Evolutionary conservation across 176 grass and related monocot species (phyloP), one percentile per base, ranked within the genome.

Genomic region (Tuctoria greenei): DNA sequence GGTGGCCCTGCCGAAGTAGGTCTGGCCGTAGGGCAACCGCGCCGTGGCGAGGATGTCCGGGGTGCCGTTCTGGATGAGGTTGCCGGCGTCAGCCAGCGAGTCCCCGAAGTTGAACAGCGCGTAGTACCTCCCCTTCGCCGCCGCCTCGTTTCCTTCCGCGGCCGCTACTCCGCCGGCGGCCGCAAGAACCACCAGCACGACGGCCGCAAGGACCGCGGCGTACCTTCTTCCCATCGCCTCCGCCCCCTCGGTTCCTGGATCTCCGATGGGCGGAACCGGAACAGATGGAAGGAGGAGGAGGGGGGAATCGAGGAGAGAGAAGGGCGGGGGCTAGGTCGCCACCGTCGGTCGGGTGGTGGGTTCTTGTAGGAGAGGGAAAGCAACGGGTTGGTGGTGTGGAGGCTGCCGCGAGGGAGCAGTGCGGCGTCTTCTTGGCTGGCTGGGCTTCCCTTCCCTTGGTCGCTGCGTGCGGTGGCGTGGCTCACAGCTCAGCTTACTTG

Each of bases 71-170:
- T 81, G 84, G 13, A 91, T 68, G 37, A 92, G 93, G 74, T 96
- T 96, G 13, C 93, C 93, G 7, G 84, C 81, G 76, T 96, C 93
- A 40, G 93, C 87, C 10, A 92, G 89, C 58, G 89, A 96, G 72
- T 96, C 93, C 61, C 93, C 93, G 26, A 96, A 96, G 81, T 88
- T 96, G 76, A 96, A 96, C 16, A 96, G 80, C 23, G 93, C 93
- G 21, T 80, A 17, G 81, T 96, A 96, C 50, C 25, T 84, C 26
- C 90, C 73, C 18, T 72, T 88, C 34, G 61, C 84, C 78, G 58
- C 36, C 18, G 15, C 55, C 21, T 58, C 21, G 21, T 57, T 44
- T 13, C 17, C 71, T 0, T 52, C 79, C 10, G 35, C 78, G 17
- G 23, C 78, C 4, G 16, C 64, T 7, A 2, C 17, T 36, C 8